phyloP scores from a whole-genome alignment of 2,329 filamentous ascomycete genomes.

The Zymoseptoria tritici region DNA sequence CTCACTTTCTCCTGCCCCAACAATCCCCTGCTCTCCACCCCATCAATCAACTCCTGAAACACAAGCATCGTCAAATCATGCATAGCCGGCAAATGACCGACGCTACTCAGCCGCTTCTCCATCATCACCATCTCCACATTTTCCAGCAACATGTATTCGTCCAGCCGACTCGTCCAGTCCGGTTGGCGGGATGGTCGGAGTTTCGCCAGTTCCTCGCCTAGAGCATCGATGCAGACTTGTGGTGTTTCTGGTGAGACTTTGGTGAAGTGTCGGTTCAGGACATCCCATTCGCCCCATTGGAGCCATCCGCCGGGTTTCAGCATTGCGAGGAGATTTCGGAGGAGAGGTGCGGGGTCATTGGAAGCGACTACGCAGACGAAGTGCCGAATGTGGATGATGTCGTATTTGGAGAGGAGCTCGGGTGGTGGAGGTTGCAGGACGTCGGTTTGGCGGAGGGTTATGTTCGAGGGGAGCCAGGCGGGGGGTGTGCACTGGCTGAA shows the following conservation, averaged over 20 bases:
- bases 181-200: constrained; percentile 15
- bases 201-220: constrained; percentile 14
- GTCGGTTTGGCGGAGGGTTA: constrained; percentile 15
- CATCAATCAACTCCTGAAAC: constrained; percentile 18
- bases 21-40: constrained; percentile 11
- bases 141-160: constrained; percentile 14
- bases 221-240: constrained; percentile 14
- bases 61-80: constrained; percentile 16
- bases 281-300: constrained; percentile 19
- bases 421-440: constrained; percentile 12
- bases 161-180: constrained; percentile 11
- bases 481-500: constrained; percentile 14
- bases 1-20: constrained; percentile 11
- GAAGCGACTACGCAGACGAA: constrained; percentile 19
- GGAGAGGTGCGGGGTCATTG: constrained; percentile 18
- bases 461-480: constrained; percentile 12
- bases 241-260: constrained; percentile 5
- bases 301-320: constrained; percentile 18
- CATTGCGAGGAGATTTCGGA: constrained; percentile 15
- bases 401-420: constrained; percentile 14
- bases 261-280: constrained; percentile 16
- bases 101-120: constrained; percentile 14
- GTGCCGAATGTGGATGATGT: constrained; percentile 22
- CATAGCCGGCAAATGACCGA: constrained; percentile 15
- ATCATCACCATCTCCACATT: constrained; percentile 13